These are phyloP conservation scores for Tremella yokohamensis DNA, from an alignment of 768 basidiomycete genomes.

Conservation along the genomic window DNA sequence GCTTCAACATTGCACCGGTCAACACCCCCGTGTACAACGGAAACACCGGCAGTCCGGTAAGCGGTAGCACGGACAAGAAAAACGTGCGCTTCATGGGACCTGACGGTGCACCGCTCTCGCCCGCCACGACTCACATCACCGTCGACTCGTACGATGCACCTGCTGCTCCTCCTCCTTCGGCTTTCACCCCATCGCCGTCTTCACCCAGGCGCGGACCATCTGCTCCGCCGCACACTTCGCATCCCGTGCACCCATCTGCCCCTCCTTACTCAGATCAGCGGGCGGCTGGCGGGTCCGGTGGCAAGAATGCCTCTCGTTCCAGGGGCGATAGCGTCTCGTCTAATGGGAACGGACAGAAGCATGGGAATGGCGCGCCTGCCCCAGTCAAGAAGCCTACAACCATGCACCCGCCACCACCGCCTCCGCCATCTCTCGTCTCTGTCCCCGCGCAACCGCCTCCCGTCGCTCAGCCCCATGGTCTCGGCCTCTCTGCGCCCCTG, in stretches of 20 bases:
- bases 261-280: slow-evolving; percentile 9
- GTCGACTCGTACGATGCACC: slow-evolving; percentile 44
- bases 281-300: background rate
- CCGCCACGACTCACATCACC: slow-evolving; percentile 39
- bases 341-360: background rate
- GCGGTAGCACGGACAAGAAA: slow-evolving; percentile 27
- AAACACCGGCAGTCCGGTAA: background rate
- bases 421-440: slow-evolving; percentile 37
- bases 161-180: slow-evolving; percentile 41
- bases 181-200: slow-evolving; percentile 23
- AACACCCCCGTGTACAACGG: slow-evolving; percentile 11
- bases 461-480: slow-evolving; percentile 24
- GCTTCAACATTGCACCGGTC: slow-evolving; percentile 17
- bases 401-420: slow-evolving; percentile 35
- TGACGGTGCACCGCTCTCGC: slow-evolving; percentile 48
- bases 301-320: slow-evolving; percentile 22
- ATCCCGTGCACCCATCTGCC: slow-evolving; percentile 25
- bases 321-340: no score
- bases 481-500: slow-evolving; percentile 30
- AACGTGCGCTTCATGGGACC: slow-evolving; percentile 49
- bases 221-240: slow-evolving; percentile 7
- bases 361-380: background rate
- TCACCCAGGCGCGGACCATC: background rate
- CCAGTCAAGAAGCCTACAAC: slow-evolving; percentile 9
- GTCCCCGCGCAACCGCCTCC: slow-evolving; percentile 26